Percentiles rank a stretch among this genome's conserved stretches.
phyloP scores from a whole-genome alignment of 371 early-diverging fungal species.

The Conidiobolus coronatus region DNA sequence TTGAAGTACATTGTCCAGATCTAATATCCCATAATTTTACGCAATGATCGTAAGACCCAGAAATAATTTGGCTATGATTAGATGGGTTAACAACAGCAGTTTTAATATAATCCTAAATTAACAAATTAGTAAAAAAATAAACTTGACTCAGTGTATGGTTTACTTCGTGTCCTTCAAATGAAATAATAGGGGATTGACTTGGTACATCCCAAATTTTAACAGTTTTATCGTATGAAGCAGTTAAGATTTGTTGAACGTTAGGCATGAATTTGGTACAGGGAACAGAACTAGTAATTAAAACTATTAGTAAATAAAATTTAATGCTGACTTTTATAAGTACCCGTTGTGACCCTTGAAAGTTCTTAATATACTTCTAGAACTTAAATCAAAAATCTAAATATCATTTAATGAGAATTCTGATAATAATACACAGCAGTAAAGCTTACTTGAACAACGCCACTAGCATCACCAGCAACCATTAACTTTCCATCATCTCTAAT shows the following conservation, averaged over 20 bases:
- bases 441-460: slow-evolving; percentile 50
- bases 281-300: slow-evolving; percentile 29
- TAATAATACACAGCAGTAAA: too few relatives aligned
- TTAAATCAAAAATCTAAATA: slow-evolving; percentile 29
- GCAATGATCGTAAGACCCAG: slow-evolving; percentile 89
- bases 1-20: slow-evolving; percentile 40
- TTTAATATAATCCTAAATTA: slow-evolving; percentile 58
- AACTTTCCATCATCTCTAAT: slow-evolving; percentile 75
- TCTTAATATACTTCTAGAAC: slow-evolving; percentile 66
- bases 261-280: slow-evolving; percentile 58
- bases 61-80: slow-evolving; percentile 56
- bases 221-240: slow-evolving; percentile 76
- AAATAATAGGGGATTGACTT: slow-evolving; percentile 36
- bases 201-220: slow-evolving; percentile 87
- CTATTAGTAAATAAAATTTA: neutral
- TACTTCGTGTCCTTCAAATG: slow-evolving; percentile 57
- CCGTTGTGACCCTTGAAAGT: slow-evolving; percentile 60
- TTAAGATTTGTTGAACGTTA: slow-evolving; percentile 53
- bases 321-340: slow-evolving; percentile 14
- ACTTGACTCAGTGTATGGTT: neutral
- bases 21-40: slow-evolving; percentile 79
- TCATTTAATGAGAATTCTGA: slow-evolving; percentile 1
- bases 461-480: slow-evolving; percentile 77
- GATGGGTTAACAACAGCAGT: slow-evolving; percentile 40
- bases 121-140: neutral